Evolutionary conservation across 192 early-diverging fungal genomes (phyloP).

Genomic region (Backusella macrospora): DNA sequence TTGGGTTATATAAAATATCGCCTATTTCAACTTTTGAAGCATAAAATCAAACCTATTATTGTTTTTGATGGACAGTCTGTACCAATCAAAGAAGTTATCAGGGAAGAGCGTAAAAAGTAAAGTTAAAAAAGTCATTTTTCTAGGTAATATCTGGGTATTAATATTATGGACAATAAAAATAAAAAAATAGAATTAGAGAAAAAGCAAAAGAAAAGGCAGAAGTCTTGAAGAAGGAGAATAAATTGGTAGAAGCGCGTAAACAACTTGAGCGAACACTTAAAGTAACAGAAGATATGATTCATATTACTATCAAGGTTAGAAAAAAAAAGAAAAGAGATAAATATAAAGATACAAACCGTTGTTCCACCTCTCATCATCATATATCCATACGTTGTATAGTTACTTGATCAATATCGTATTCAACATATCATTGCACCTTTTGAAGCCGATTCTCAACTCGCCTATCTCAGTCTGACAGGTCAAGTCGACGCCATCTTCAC

Average conservation of each 20-base stretch:
- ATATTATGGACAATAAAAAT: not conserved
- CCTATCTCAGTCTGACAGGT: constrained; percentile 74
- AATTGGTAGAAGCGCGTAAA: not conserved
- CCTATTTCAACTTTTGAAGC: constrained; percentile 71
- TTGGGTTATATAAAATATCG: constrained; percentile 79
- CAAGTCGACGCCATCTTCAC: constrained; percentile 84
- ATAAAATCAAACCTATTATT: constrained; percentile 77
- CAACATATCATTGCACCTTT: constrained; percentile 91
- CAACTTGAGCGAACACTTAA: constrained; percentile 2
- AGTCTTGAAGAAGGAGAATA: not conserved
- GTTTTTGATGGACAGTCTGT: constrained; percentile 96
- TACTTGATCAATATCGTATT: constrained; percentile 61
- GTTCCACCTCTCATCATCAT: not conserved
- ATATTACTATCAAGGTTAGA: not conserved
- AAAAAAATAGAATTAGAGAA: not conserved
- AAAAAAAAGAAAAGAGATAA: constrained; percentile 28
- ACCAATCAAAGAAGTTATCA: constrained; percentile 82
- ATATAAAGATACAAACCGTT: too few relatives aligned
- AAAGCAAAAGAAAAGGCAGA: not conserved
- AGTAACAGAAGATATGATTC: constrained; percentile 3
- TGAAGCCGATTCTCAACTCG: constrained; percentile 97
- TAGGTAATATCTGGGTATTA: not conserved
- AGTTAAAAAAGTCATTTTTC: not conserved
- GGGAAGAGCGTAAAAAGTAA: constrained; percentile 55
- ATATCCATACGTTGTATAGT: constrained; percentile 43